Evolutionary conservation across 2,329 filamentous ascomycete genomes (phyloP).

Genomic region (Calycina herbarum): DNA sequence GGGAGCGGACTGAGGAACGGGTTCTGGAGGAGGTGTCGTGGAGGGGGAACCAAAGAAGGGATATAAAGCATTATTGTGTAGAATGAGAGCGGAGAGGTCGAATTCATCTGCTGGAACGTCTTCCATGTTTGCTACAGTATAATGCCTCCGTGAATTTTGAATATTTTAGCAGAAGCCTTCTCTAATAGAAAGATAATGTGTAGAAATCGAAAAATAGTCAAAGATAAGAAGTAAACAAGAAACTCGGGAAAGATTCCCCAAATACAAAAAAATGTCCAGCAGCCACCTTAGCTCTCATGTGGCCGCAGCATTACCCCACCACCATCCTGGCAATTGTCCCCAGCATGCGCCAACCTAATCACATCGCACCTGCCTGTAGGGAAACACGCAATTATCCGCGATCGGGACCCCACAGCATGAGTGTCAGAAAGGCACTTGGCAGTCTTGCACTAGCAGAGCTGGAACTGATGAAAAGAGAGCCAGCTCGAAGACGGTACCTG

Average conservation of each 20-base stretch:
- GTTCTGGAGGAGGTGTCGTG: not conserved
- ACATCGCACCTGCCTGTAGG: too few species aligned
- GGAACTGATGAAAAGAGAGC: too few species aligned
- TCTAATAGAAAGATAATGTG: not conserved
- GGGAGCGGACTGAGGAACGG: not conserved
- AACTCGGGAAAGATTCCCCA: not conserved
- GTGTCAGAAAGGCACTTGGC: too few species aligned
- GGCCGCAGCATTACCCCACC: not conserved
- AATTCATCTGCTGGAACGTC: slow-evolving; percentile 1
- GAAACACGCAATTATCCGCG: too few species aligned
- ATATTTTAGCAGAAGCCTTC: not conserved
- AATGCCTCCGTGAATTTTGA: not conserved
- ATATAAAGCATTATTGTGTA: not conserved
- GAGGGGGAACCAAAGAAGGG: slow-evolving; percentile 4
- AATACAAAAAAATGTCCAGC: too few species aligned
- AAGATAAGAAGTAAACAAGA: not conserved
- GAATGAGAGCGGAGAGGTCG: slow-evolving; percentile 10
- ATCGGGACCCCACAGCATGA: too few species aligned
- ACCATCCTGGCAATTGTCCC: too few species aligned
- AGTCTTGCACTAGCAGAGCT: too few species aligned
- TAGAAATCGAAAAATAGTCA: not conserved
- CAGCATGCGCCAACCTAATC: too few species aligned
- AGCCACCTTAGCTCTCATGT: not conserved
- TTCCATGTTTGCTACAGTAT: not conserved
- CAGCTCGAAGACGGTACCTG: too few species aligned